Percentiles rank a stretch among this genome's conserved stretches.
These are phyloP conservation scores for Balansia obtecta DNA, from an alignment of 2,329 filamentous ascomycete genomes.

Conservation along the genomic window DNA sequence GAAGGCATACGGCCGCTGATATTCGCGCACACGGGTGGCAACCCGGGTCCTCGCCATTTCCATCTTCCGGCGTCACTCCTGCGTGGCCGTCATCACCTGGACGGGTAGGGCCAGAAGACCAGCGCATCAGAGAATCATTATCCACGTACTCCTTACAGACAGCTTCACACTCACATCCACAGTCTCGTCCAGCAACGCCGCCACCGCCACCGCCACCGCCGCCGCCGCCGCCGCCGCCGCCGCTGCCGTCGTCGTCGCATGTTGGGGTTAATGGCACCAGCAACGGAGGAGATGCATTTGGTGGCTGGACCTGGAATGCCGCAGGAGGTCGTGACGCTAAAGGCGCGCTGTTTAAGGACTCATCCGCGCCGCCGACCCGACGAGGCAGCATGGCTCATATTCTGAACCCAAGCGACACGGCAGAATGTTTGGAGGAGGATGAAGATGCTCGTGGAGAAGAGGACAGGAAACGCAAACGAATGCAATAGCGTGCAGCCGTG, in stretches of 20 bases:
- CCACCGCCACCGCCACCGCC: conserved; percentile 24
- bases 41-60: conserved; percentile 45
- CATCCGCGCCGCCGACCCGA: conserved; percentile 43
- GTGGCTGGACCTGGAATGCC: conserved; percentile 44
- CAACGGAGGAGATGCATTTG: conserved; percentile 31
- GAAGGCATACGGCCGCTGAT: conserved; percentile 89
- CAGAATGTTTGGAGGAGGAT: conserved; percentile 43
- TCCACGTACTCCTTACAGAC: conserved; percentile 40
- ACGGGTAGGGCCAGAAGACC: conserved; percentile 36
- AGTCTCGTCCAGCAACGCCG: conserved; percentile 41
- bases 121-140: conserved; percentile 43
- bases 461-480: conserved; percentile 49
- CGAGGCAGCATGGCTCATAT: conserved; percentile 52
- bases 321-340: conserved; percentile 36
- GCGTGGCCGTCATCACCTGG: conserved; percentile 45
- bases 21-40: conserved; percentile 83
- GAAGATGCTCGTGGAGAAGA: conserved; percentile 43
- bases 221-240: conserved; percentile 33
- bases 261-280: conserved; percentile 28
- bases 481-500: conserved; percentile 25
- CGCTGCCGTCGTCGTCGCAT: conserved; percentile 17
- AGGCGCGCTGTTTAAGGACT: conserved; percentile 38
- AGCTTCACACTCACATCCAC: conserved; percentile 28
- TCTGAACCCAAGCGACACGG: conserved; percentile 46
- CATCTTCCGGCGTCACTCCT: conserved; percentile 44